Conservation (phyloP, 495 filamentous ascomycete species). For the Rostrohypoxylon terebratum region DNA sequence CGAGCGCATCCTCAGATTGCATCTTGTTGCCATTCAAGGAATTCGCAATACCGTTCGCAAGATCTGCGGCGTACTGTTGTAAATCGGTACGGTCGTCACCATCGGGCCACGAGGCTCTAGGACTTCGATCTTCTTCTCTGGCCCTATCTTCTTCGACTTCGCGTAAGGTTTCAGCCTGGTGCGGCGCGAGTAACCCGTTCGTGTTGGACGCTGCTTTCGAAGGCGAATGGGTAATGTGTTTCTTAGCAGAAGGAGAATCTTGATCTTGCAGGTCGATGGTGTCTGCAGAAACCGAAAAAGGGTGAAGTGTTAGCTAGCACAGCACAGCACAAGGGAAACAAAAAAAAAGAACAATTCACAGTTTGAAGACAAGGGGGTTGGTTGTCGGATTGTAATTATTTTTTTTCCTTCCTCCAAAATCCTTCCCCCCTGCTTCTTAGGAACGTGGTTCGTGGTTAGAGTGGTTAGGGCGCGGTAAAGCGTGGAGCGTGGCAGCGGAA, state of each 20-base stretch:
- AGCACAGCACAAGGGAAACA: constrained; percentile 41
- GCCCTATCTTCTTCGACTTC: constrained; percentile 80
- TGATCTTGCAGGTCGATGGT: constrained; percentile 94
- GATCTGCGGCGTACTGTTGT: constrained; percentile 63
- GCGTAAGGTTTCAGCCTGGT: constrained; percentile 85
- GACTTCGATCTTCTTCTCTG: constrained; percentile 70
- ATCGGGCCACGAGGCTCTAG: constrained; percentile 62
- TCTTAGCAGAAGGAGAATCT: constrained; percentile 82
- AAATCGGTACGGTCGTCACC: constrained; percentile 61
- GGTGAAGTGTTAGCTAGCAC: constrained; percentile 32
- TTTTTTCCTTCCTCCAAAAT: constrained; percentile 21
- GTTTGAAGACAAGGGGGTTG: constrained; percentile 40
- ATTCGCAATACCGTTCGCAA: constrained; percentile 58
- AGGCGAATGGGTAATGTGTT: constrained; percentile 61
- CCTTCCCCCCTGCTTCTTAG: constrained; percentile 29
- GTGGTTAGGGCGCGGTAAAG: not conserved
- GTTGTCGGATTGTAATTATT: constrained; percentile 44
- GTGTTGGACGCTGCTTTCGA: constrained; percentile 55
- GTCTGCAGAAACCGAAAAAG: constrained; percentile 68
- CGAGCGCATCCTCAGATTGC: constrained; percentile 66
- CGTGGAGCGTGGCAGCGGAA: not conserved
- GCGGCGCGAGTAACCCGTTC: constrained; percentile 74
- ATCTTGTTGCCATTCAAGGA: constrained; percentile 62
- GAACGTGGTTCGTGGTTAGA: constrained; percentile 21
- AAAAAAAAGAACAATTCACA: constrained; percentile 30